These are phyloP conservation scores for Dentiscutata heterogama DNA, from an alignment of 371 early-diverging fungal genomes.

Conservation along the genomic window DNA sequence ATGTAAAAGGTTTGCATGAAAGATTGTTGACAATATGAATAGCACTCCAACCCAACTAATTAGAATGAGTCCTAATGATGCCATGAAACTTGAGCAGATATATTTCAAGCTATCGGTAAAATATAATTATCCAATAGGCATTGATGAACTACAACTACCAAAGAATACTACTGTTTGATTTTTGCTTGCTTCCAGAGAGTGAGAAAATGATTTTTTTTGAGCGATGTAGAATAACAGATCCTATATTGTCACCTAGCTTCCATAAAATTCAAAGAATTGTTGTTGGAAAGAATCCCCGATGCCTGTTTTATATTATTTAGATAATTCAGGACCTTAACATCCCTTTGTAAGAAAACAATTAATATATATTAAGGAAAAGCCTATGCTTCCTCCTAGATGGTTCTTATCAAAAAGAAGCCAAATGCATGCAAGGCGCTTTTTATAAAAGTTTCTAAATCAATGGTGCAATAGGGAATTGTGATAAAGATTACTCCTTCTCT, in stretches of 20 bases:
- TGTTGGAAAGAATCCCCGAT: constrained; percentile 3
- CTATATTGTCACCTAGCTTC: background rate
- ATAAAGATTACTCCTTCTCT: background rate
- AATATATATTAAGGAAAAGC: background rate
- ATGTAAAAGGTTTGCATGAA: too few relatives aligned
- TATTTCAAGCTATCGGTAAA: too few relatives aligned
- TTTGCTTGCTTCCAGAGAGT: background rate
- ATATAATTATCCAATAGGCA: too few relatives aligned
- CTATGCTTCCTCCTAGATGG: constrained; percentile 4
- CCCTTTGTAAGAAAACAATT: constrained; percentile 3
- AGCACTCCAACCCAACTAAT: too few relatives aligned
- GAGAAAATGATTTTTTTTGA: background rate
- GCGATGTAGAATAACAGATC: background rate
- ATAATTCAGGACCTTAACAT: background rate
- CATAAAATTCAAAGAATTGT: background rate
- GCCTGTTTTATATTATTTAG: constrained; percentile 8
- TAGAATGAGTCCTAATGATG: too few relatives aligned
- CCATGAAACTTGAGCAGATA: too few relatives aligned
- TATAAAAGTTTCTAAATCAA: constrained; percentile 8
- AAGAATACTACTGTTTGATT: background rate
- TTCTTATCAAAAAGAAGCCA: background rate
- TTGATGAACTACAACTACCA: too few relatives aligned
- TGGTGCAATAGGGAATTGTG: background rate
- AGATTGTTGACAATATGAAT: too few relatives aligned
- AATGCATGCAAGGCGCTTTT: background rate